Base-by-base conservation (phyloP, 345 rosid genomes). In the Brassica napus region DNA sequence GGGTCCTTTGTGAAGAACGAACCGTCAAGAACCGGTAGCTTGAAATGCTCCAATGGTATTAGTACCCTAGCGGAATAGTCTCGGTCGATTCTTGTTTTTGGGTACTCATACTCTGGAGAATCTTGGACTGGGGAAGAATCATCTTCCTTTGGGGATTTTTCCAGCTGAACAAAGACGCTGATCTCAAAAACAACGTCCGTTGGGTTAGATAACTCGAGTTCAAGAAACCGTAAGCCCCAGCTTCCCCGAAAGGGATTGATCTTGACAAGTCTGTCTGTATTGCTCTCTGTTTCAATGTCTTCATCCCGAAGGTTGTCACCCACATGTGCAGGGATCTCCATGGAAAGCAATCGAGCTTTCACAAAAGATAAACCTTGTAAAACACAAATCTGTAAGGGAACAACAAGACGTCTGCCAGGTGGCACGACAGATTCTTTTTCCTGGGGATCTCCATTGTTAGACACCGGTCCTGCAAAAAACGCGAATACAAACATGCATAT, bases 261-360 rank as follows among this genome's bases (percentile, higher is more conserved):
- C 81, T 93, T 96, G 74, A 92, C 90, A 76, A 93, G 83, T 72
- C 90, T 89, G 49, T 96, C 96, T 76, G 85, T 86, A 86, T 85
- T 88, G 80, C 79, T 83, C 74, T 83, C 92, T 7, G 85, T 76
- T 77, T 81, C 85, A 71, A 18, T 73, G 54, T 76, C 84, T 82
- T 89, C 94, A 79, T 82, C 84, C 59, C 88, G 85, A 87, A 83
- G 87, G 77, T 82, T 86, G 82, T 84, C 90, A 63, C 92, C 88
- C 62, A 96, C 90, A 75, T 89, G 92, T 1, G 99, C 97, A 71
- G 97, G 98, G 78, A 93, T 96, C 84, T 96, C 97, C 99, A 93
- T 96, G 44, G 98, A 93, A 77, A 96, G 98, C 81, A 96, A 82
- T 68, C 97, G 92, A 65, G 92, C 99, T 83, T 87, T 92, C 31